phyloP scores from a whole-genome alignment of 805 yeast genomes.

The Wickerhamiella bombiphila region DNA sequence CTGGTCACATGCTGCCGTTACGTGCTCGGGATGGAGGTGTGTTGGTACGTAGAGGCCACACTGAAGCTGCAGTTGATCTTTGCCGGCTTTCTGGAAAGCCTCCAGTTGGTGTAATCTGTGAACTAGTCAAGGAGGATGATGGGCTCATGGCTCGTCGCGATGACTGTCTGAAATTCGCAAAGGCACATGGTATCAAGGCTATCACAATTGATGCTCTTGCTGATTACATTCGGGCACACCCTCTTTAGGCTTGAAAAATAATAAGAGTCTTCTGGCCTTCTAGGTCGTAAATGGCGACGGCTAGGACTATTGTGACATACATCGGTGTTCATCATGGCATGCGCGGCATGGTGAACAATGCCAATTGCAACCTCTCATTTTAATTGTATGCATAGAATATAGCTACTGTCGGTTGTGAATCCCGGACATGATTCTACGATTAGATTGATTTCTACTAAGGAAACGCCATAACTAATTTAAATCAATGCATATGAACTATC shows the following conservation, averaged over 20 bases:
- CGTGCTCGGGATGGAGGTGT: conserved; percentile 83
- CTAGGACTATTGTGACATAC: too few relatives aligned
- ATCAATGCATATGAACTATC: too few relatives aligned
- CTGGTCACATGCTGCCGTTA: conserved; percentile 90
- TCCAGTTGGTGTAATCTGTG: conserved; percentile 89
- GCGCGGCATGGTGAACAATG: too few relatives aligned
- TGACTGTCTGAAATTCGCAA: conserved; percentile 63
- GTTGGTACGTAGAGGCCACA: conserved; percentile 76
- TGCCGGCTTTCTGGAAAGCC: conserved; percentile 60
- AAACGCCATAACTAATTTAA: too few relatives aligned
- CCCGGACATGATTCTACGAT: too few relatives aligned
- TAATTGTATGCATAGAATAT: too few relatives aligned
- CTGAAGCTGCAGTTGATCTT: conserved; percentile 91
- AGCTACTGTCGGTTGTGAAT: too few relatives aligned
- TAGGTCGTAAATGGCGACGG: too few relatives aligned
- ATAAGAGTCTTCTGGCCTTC: neutral
- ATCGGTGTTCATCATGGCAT: too few relatives aligned
- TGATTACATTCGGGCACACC: conserved; percentile 29
- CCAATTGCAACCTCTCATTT: too few relatives aligned
- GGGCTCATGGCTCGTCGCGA: conserved; percentile 91
- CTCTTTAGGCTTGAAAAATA: neutral
- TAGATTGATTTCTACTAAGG: too few relatives aligned
- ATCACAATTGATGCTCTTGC: conserved; percentile 67
- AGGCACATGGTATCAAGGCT: conserved; percentile 46
- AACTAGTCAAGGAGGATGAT: conserved; percentile 80